These are phyloP conservation scores for Plantago coronopus DNA, from an alignment of 305 asterid species.

Conservation along the genomic window DNA sequence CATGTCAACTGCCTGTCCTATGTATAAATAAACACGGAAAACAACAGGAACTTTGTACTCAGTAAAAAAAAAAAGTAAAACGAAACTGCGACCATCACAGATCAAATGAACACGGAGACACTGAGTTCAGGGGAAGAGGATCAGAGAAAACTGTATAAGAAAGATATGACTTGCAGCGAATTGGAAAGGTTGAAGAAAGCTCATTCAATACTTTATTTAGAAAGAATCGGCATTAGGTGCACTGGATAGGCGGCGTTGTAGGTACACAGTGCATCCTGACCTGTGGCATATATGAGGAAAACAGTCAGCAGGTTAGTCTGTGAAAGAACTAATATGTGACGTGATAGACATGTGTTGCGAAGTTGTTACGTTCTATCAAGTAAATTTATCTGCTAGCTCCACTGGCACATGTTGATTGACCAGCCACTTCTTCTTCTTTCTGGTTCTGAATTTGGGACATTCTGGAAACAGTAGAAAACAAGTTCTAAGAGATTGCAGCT, in stretches of 20 bases:
- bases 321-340: not conserved
- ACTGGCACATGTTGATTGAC: conserved; percentile 50
- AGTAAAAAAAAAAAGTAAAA: no score
- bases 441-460: conserved; percentile 43
- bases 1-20: not conserved
- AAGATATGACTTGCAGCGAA: not conserved
- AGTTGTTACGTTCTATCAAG: conserved; percentile 28
- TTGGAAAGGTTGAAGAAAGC: not conserved
- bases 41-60: no score
- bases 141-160: not conserved
- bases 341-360: not conserved
- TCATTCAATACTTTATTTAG: not conserved
- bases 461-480: conserved; percentile 32
- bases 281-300: not conserved
- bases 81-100: no score
- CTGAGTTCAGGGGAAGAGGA: not conserved
- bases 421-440: conserved; percentile 61
- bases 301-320: not conserved
- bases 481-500: conserved; percentile 2
- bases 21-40: no score
- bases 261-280: conserved; percentile 9
- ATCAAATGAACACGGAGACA: not conserved
- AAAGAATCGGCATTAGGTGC: not conserved
- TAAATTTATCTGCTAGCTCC: conserved; percentile 45
- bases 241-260: conserved; percentile 9